Base-by-base conservation (phyloP, 169 alveolate genomes). In the Plasmodium falciparum region DNA sequence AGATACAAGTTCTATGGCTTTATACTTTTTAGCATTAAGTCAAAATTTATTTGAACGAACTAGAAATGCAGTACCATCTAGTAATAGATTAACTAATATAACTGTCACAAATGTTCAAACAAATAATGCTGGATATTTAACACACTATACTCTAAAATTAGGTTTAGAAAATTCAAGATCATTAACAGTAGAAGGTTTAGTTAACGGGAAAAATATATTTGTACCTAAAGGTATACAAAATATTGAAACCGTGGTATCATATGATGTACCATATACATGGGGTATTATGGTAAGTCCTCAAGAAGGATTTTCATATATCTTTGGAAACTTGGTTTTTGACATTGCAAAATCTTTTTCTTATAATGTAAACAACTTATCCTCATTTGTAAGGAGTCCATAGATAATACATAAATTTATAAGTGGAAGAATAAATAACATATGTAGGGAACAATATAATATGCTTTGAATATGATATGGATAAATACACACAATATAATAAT, bases 151-250 rank as follows among this genome's bases (percentile, higher is more conserved):
- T 15, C 22, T 83, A 62, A 54, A 83, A 26, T 33, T 83, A 39
- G 71, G 66, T 13, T 61, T 83, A 3, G 89, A 63, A 43, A 59
- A 76, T 39, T 63, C 74, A 11, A 65, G 59, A n/a, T 22, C 20
- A 3, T 54, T 49, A 17, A 50, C 76, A 3, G 12, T 15, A 12
- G 52, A 63, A 13, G 89, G 49, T 17, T 17, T 26, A 22, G 89
- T 76, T 7, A 50, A 65, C 3, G 89, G 89, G 9, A 76, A 76
- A 69, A 76, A 76, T 20, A 20, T 76, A 39, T 65, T 17, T 17
- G 65, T 76, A 33, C 89, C 89, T 8, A 33, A 56, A n/a, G 52
- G 7, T 5, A 6, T 63, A 33, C n/a, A 15, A 2, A 29, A 49
- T 52, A 39, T 12, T 9, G 13, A 15, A 26, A 33, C 56, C n/a